Conservation (phyloP, 495 filamentous ascomycete species). For the Xylaria nigripes region DNA sequence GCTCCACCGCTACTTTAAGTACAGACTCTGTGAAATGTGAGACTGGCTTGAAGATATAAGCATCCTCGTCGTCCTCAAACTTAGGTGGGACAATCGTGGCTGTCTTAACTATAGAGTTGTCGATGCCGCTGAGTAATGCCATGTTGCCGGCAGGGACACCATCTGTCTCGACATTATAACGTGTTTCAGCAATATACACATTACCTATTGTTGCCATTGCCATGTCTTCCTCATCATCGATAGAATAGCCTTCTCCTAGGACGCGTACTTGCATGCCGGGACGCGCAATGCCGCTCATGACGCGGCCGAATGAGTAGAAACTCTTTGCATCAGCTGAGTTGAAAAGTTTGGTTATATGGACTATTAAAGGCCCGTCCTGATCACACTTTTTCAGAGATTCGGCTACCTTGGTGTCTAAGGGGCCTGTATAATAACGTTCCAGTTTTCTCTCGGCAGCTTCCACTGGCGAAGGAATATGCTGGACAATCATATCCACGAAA, state of each 20-base stretch:
- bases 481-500: constrained; percentile 91
- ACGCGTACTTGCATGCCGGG: constrained; percentile 81
- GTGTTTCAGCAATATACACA: constrained; percentile 87
- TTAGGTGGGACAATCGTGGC: constrained; percentile 85
- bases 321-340: constrained; percentile 76
- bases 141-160: constrained; percentile 95
- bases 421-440: constrained; percentile 86
- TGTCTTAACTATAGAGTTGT: constrained; percentile 97
- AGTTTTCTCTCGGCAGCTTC: constrained; percentile 70
- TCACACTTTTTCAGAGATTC: constrained; percentile 73
- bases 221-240: constrained; percentile 99
- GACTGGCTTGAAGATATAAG: constrained; percentile 88
- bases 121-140: constrained; percentile 82
- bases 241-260: constrained; percentile 88
- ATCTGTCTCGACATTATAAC: constrained; percentile 84
- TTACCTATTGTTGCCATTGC: constrained; percentile 76
- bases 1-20: constrained; percentile 95
- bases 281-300: constrained; percentile 86
- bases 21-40: constrained; percentile 95
- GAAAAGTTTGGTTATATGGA: constrained; percentile 90
- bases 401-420: constrained; percentile 80
- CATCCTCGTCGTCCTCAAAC: constrained; percentile 78
- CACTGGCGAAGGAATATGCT: constrained; percentile 81
- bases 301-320: constrained; percentile 83
- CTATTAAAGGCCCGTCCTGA: constrained; percentile 79